Base-by-base conservation (phyloP, 2,329 filamentous ascomycete genomes). In the Venturia carpophila region DNA sequence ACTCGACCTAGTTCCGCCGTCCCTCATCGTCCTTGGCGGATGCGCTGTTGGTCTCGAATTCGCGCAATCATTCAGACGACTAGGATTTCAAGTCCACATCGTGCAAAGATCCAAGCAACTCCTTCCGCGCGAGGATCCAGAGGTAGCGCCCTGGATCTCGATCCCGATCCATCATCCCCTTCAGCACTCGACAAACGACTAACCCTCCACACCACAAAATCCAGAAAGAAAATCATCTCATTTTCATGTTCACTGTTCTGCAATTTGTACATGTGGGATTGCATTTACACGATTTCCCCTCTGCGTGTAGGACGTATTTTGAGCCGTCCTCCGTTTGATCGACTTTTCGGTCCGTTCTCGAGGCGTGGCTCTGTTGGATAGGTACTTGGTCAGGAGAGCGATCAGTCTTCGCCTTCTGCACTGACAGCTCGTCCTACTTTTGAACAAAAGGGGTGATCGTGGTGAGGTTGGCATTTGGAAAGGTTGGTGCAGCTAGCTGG, bases 1-100 rank as follows among this genome's bases (percentile, higher is more conserved):
- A 67, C 71, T 82, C 4, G 75, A 70, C 19, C 70, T 72, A 15
- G 77, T 82, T 13, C 82, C 82, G 1, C 69, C 73, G 15, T 79
- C 82, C 71, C 73, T 84, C 3, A 71, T 83, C 43, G 76, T 84
- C 1, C 67, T 84, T n/a, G 81, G 82, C 1, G 82, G 81, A 5
- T 81, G 82, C 4, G 81, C 81, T 66, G 75, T 84, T 41, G 82
- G 81, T 1, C 71, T 83, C 13, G 82, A 84, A 68, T 84, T 83
- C 67, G 81, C 76, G 1, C 82, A 84, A 71, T 73, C 83, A 34
- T 34, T 83, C 71, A 73, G 77, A 0, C 75, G 82, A 21, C 71
- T 84, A 17, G 81, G 82, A 0, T 75, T 80, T 3, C 71, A 77
- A 39, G 81, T 84, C 52, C 81, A 78, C 1, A 70, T 84, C 56